These are phyloP conservation scores for Fusarium sp. DNA, from an alignment of 2,329 filamentous ascomycete genomes.

Conservation along the genomic window DNA sequence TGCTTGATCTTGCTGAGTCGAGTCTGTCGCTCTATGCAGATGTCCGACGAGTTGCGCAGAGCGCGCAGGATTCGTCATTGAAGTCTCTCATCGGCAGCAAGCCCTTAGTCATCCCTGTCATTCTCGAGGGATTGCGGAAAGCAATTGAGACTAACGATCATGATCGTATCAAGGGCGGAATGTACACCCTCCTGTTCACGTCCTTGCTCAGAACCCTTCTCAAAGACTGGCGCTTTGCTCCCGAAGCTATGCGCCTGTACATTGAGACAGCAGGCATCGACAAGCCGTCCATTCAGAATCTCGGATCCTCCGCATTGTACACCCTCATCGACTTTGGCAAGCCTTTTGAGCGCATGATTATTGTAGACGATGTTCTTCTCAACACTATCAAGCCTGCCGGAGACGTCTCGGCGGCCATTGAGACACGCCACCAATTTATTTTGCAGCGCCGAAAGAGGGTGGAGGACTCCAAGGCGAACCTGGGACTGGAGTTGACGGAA, in stretches of 20 bases:
- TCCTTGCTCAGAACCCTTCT: conserved; percentile 88
- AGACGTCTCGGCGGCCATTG: conserved; percentile 70
- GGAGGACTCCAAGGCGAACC: conserved; percentile 82
- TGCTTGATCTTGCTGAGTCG: conserved; percentile 89
- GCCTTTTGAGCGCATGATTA: conserved; percentile 84
- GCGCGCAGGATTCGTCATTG: conserved; percentile 90
- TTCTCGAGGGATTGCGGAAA: conserved; percentile 81
- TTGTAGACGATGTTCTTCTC: conserved; percentile 78
- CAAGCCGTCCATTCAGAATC: conserved; percentile 91
- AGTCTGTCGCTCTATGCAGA: conserved; percentile 94
- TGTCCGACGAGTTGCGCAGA: conserved; percentile 92
- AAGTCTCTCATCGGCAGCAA: conserved; percentile 91
- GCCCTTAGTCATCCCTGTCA: conserved; percentile 87
- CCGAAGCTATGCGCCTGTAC: conserved; percentile 88
- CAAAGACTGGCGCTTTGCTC: conserved; percentile 94
- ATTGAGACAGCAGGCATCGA: conserved; percentile 91
- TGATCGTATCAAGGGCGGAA: conserved; percentile 91
- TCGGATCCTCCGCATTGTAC: conserved; percentile 84
- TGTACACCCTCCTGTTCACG: conserved; percentile 91
- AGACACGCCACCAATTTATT: conserved; percentile 74
- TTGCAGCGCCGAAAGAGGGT: conserved; percentile 79
- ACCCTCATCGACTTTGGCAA: conserved; percentile 93
- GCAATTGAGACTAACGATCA: conserved; percentile 85
- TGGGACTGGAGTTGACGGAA: conserved; percentile 85
- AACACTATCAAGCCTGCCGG: conserved; percentile 76